Conservation (phyloP, 176 grass and related monocot species). For the Hordeum marinum region DNA sequence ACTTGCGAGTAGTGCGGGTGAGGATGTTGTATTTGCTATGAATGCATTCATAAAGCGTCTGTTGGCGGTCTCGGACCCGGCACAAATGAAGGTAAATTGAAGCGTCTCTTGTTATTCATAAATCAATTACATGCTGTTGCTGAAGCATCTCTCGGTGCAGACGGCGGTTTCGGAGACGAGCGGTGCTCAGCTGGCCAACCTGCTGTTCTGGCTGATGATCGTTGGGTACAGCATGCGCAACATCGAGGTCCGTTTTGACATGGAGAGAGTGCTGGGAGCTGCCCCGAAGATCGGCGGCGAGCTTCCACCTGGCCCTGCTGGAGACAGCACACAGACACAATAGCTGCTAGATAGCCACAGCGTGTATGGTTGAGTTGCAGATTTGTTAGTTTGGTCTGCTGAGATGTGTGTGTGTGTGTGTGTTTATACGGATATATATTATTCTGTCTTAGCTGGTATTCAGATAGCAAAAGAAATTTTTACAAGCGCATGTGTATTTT, state of each 20-base stretch:
- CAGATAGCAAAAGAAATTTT: neutral
- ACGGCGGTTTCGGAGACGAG: conserved; percentile 70
- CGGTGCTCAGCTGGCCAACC: conserved; percentile 65
- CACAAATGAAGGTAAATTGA: conserved; percentile 74
- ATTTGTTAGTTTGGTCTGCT: neutral
- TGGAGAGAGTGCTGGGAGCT: conserved; percentile 79
- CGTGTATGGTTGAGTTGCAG: neutral
- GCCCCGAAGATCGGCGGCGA: conserved; percentile 53
- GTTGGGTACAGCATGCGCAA: conserved; percentile 92
- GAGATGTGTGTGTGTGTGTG: neutral
- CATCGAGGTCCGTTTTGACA: conserved; percentile 57
- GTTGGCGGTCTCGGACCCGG: conserved; percentile 74
- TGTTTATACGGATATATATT: neutral
- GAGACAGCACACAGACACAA: conserved; percentile 26
- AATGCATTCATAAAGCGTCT: conserved; percentile 91
- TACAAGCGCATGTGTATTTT: no score
- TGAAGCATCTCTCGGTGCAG: no score
- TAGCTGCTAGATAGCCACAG: neutral
- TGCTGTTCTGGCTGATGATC: conserved; percentile 89
- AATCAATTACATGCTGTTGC: no score
- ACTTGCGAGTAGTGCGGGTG: conserved; percentile 74
- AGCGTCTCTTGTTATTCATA: no score
- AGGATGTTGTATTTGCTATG: conserved; percentile 95
- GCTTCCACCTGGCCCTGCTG: conserved; percentile 53
- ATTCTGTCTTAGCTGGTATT: no score